phyloP scores from a whole-genome alignment of 2,329 filamentous ascomycete genomes.

The Ophiosphaerella herpotricha region DNA sequence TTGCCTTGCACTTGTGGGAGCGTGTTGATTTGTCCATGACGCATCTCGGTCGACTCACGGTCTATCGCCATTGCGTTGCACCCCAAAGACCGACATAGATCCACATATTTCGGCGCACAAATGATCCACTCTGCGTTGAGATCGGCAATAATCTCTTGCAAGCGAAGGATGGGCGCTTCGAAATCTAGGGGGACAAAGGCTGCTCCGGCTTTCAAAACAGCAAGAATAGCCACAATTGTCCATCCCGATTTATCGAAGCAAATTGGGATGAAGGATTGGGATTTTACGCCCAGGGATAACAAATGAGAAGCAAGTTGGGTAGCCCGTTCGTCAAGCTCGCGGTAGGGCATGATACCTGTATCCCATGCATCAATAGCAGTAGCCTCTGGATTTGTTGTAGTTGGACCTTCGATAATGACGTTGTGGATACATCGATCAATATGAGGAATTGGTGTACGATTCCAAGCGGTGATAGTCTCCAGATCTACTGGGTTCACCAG shows the following conservation, averaged over 20 bases:
- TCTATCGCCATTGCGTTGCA: constrained; percentile 35
- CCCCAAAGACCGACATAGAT: constrained; percentile 31
- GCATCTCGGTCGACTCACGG: constrained; percentile 48
- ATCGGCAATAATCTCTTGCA: constrained; percentile 42
- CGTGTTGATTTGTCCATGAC: constrained; percentile 32
- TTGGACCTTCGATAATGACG: constrained; percentile 31
- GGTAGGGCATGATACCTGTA: constrained; percentile 28
- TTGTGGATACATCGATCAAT: constrained; percentile 37
- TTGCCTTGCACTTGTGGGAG: constrained; percentile 47
- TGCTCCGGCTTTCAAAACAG: constrained; percentile 43
- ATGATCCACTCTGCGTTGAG: constrained; percentile 35
- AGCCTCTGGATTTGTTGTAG: constrained; percentile 19
- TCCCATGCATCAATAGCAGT: constrained; percentile 40
- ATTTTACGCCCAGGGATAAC: constrained; percentile 28
- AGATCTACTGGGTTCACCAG: constrained; percentile 29
- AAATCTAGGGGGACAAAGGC: constrained; percentile 47
- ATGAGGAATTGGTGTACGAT: constrained; percentile 25
- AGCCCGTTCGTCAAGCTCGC: constrained; percentile 33
- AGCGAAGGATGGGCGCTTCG: constrained; percentile 40
- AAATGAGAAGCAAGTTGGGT: constrained; percentile 32
- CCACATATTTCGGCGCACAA: constrained; percentile 29
- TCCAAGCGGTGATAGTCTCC: constrained; percentile 28
- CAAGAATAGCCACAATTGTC: constrained; percentile 43
- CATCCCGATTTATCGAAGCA: constrained; percentile 45
- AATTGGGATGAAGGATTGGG: constrained; percentile 35